A percentile compares a stretch with the other conserved stretches of the same genome.
Evolutionary conservation across 2,329 filamentous ascomycete species (phyloP).

Genomic region (Talaromyces amestolkiae): DNA sequence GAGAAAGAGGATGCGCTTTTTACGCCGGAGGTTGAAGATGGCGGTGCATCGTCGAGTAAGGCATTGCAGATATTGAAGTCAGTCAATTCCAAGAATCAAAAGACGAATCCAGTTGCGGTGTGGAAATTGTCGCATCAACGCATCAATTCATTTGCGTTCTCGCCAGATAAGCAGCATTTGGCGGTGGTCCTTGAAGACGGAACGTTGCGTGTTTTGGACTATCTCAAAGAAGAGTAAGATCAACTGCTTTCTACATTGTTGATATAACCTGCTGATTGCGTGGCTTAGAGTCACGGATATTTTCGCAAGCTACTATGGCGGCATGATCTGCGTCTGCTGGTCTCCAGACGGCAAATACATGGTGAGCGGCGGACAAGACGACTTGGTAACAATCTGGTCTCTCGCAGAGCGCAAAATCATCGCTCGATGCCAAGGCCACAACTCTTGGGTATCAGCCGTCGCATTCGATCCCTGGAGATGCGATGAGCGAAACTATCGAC

Average conservation of each 20-base stretch:
- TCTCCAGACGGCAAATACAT: constrained; percentile 96
- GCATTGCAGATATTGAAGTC: constrained; percentile 78
- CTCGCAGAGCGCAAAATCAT: constrained; percentile 79
- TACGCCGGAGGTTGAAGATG: constrained; percentile 58
- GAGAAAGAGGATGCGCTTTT: constrained; percentile 89
- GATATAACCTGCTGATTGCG: constrained; percentile 19
- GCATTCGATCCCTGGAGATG: constrained; percentile 97
- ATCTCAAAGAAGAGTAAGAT: constrained; percentile 75
- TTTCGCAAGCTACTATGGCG: constrained; percentile 90
- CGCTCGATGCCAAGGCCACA: constrained; percentile 89
- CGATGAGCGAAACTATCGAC: constrained; percentile 90
- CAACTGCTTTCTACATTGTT: constrained; percentile 6
- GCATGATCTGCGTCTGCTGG: constrained; percentile 91
- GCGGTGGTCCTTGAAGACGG: constrained; percentile 92
- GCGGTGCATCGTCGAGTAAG: constrained; percentile 25
- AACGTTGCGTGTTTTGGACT: constrained; percentile 84
- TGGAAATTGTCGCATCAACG: constrained; percentile 92
- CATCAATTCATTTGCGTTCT: constrained; percentile 89
- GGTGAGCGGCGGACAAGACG: constrained; percentile 91
- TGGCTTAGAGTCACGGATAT: constrained; percentile 70
- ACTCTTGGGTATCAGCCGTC: constrained; percentile 91
- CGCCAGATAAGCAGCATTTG: constrained; percentile 80
- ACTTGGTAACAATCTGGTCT: constrained; percentile 94
- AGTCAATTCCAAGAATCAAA: constrained; percentile 89
- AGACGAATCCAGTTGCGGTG: constrained; percentile 82